A percentile compares a stretch with the other conserved stretches of the same genome.
Evolutionary conservation across 768 basidiomycete species (phyloP).

Genomic region (Suillus paluster): DNA sequence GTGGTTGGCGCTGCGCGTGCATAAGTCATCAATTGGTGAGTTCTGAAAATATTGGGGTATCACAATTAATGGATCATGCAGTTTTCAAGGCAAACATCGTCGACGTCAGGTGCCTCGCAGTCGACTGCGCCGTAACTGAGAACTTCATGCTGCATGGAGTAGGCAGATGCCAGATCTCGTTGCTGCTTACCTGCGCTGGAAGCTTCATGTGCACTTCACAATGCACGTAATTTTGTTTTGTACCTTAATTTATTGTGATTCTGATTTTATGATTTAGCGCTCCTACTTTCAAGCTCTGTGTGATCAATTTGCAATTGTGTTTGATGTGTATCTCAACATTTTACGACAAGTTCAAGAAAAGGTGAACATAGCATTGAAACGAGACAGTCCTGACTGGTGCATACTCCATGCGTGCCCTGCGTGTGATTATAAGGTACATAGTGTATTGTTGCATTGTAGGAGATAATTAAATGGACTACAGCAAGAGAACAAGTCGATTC

Average conservation of each 20-base stretch:
- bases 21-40: neutral
- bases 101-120: neutral
- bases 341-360: slow-evolving; percentile 19
- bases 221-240: too few relatives aligned
- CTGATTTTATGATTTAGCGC: slow-evolving; percentile 18
- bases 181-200: neutral
- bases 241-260: slow-evolving; percentile 29
- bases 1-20: neutral
- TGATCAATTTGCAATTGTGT: slow-evolving; percentile 32
- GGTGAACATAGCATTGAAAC: slow-evolving; percentile 31
- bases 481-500: slow-evolving; percentile 28
- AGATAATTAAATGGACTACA: neutral
- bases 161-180: neutral
- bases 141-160: neutral
- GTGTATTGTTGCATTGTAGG: too few relatives aligned
- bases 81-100: neutral
- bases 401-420: slow-evolving; percentile 37
- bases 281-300: too few relatives aligned
- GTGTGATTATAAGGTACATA: slow-evolving; percentile 39
- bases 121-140: neutral
- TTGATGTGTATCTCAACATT: slow-evolving; percentile 41
- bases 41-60: neutral
- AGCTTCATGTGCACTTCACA: too few relatives aligned
- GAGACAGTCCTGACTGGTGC: slow-evolving; percentile 35
- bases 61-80: neutral